Base-by-base conservation (phyloP, 257 asterid genomes). In the Asclepias syriaca region DNA sequence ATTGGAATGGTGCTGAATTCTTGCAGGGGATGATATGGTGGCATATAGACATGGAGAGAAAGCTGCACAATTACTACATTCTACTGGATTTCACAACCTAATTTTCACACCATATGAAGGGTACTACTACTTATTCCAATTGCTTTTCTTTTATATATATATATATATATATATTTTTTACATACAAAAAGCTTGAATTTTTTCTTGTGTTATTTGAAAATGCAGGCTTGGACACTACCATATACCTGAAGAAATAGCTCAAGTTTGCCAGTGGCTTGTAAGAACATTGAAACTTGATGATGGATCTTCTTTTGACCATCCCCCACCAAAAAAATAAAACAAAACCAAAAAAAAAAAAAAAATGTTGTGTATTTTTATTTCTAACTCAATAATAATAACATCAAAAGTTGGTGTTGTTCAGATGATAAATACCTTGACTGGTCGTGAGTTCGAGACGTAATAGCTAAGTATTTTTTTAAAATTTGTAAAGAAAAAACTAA, bases 171-270 rank as follows among this genome's bases (percentile, higher is more conserved):
- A 24, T 24, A 24, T 24, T 0, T 24, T 24, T 24, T 24, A 24
- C 27, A 24, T 24, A 24, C n/a, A n/a, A n/a, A n/a, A n/a, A n/a
- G n/a, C n/a, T n/a, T n/a, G n/a, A n/a, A n/a, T 24, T 24, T 24
- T 24, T 0, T 24, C 27, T 24, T 24, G 27, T 24, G 27, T 24
- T 24, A 24, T 24, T 24, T 29, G 27, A 45, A 19, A 73, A 3
- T 65, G 77, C 81, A 90, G 96, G 80, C 90, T 90, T 40, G 96
- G 96, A 34, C 97, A 90, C 73, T 87, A 88, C 84, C 87, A 92
- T 14, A 77, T 82, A 55, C 96, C 96, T 18, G 89, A 87, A 77
- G 97, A 88, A 79, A 83, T 82, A 72, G 85, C 83, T 65, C 90
- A 84, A 70, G 85, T 90, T 69, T 86, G 96, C 68, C 76, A 48